phyloP scores from a whole-genome alignment of 345 rosid species.

The Salix dunnii region DNA sequence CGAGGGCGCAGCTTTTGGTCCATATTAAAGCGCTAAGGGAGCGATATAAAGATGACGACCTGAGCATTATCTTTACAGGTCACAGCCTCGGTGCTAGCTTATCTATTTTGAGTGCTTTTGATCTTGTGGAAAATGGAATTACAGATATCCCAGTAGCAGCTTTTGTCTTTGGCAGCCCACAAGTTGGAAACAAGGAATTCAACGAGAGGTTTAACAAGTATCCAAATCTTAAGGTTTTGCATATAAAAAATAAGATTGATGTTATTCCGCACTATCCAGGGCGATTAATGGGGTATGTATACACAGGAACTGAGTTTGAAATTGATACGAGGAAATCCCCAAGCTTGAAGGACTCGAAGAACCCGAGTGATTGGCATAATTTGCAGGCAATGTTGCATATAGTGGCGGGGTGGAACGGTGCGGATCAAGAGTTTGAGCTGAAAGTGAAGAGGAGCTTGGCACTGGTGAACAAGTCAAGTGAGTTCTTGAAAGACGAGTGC shows the following conservation, averaged over 20 bases:
- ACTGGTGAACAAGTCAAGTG: constrained; percentile 73
- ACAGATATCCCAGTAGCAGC: constrained; percentile 61
- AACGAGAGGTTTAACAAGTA: constrained; percentile 35
- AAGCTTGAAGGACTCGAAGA: constrained; percentile 56
- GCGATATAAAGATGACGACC: constrained; percentile 48
- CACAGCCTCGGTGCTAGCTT: constrained; percentile 87
- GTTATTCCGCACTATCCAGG: constrained; percentile 72
- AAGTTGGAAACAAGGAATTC: constrained; percentile 70
- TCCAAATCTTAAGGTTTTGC: constrained; percentile 56
- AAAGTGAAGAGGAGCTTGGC: constrained; percentile 80
- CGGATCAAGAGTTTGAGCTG: constrained; percentile 52
- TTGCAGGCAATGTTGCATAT: constrained; percentile 79
- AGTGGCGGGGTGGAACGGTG: constrained; percentile 85
- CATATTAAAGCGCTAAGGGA: constrained; percentile 50
- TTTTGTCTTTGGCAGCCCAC: constrained; percentile 71
- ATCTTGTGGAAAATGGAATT: constrained; percentile 60
- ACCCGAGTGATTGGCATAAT: constrained; percentile 85
- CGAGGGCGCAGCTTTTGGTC: constrained; percentile 48
- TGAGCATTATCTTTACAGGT: constrained; percentile 60
- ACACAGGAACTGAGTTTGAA: constrained; percentile 44
- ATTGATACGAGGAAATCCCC: constrained; percentile 78
- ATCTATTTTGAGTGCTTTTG: constrained; percentile 62
- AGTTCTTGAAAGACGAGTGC: constrained; percentile 62
- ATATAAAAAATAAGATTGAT: constrained; percentile 65
- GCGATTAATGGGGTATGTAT: constrained; percentile 48